phyloP scores from a whole-genome alignment of 495 filamentous ascomycete species.

The Tuber umbilicatum region DNA sequence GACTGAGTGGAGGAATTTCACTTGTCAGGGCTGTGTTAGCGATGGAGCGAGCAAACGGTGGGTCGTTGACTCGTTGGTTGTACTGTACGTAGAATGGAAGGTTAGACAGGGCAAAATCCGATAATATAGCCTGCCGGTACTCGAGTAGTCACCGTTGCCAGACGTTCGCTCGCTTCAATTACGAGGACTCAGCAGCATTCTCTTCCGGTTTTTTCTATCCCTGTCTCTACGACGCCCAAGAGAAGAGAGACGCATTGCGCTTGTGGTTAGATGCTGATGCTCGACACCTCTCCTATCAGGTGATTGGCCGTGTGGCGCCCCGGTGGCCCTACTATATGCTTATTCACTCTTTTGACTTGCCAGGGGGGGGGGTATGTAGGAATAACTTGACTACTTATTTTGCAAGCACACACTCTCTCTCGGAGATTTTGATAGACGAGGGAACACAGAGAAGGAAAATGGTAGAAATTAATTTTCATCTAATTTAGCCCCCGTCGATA shows the following conservation, averaged over 20 bases:
- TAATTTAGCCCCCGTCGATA: background rate
- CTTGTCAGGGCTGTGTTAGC: background rate
- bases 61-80: conserved; percentile 5
- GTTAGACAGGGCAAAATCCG: conserved; percentile 1
- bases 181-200: background rate
- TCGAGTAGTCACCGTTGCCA: background rate
- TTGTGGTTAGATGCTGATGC: conserved; percentile 2
- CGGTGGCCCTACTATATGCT: background rate
- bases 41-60: background rate
- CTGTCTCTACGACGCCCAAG: background rate
- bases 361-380: background rate
- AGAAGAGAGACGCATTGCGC: background rate
- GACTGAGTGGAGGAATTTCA: conserved; percentile 1
- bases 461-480: background rate
- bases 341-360: background rate
- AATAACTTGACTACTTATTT: background rate
- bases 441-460: background rate
- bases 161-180: background rate
- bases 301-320: conserved; percentile 2
- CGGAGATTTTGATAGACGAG: background rate
- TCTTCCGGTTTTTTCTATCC: background rate
- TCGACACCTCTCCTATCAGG: background rate
- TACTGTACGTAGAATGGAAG: conserved; percentile 1
- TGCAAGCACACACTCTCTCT: background rate
- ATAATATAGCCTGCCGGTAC: background rate